Base-by-base conservation (phyloP, 2,329 filamentous ascomycete genomes). In the Colletotrichum horii region DNA sequence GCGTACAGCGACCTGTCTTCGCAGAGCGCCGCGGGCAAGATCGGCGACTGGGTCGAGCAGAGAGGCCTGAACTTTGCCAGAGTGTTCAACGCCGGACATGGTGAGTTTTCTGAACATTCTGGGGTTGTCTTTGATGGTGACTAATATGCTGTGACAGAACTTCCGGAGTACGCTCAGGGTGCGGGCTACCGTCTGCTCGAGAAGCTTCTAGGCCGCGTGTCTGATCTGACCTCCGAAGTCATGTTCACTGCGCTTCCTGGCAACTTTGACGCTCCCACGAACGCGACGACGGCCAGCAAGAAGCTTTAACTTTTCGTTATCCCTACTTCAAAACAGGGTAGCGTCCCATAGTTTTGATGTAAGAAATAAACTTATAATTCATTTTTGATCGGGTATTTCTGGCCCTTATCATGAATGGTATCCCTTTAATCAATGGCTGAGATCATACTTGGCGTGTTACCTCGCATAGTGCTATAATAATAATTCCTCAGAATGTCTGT, bases 21-120 rank as follows among this genome's bases (percentile, higher is more conserved):
- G 4, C 71, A 74, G 34, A 74, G 71, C n/a, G 16, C 71, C 3
- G 60, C 60, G 7, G 71, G 71, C 19, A 74, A 71, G 67, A 52
- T 66, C 19, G 67, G 71, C 5, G 66, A 71, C 16, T 71, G 71
- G 71, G 71, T 71, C 11, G 67, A 62, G 22, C 71, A 74, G 36
- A 58, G 67, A 15, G 67, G 67, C 5, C 28, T 74, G 8, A 71
- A 62, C 6, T 74, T 74, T 16, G 71, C 71, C 6, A 55, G 48
- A 6, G 71, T 74, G 4, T 74, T 36, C 34, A 34, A 6, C 8
- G 66, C 66, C 7, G 71, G 71, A 36, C 67, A 74, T 16, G 71
- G 67, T 71, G 34, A 19, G 66, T 52, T 16, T 15, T 22, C 15
- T 22, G 4, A 9, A 19, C 26, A 58, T 8, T 3, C 8, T 4